A percentile compares a stretch with the other conserved stretches of the same genome.
Conservation (phyloP, 2,329 filamentous ascomycete species). For the Aspergillus sp. region DNA sequence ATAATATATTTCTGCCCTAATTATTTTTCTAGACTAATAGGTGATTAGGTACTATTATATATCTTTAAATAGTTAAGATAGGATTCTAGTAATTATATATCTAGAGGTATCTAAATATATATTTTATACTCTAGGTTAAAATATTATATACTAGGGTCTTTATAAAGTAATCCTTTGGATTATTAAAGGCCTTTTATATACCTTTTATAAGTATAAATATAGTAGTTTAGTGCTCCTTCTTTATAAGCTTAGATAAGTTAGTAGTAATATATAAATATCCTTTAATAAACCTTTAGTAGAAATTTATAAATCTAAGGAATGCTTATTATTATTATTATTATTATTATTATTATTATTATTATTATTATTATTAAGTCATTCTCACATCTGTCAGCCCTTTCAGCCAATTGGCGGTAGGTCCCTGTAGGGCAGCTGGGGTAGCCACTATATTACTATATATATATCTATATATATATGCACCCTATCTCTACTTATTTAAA, state of each 20-base stretch:
- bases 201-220: background rate
- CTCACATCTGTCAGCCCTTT: background rate
- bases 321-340: slow-evolving; percentile 1
- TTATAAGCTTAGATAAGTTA: slow-evolving; percentile 7
- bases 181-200: slow-evolving; percentile 10
- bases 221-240: background rate
- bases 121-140: slow-evolving; percentile 11
- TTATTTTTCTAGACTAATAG: slow-evolving; percentile 20
- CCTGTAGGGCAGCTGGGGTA: background rate
- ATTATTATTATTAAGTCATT: slow-evolving; percentile 1
- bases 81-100: slow-evolving; percentile 3
- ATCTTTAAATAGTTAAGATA: slow-evolving; percentile 10
- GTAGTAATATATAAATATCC: slow-evolving; percentile 13
- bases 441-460: background rate
- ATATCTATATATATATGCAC: background rate
- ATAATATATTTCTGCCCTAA: slow-evolving; percentile 17
- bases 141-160: slow-evolving; percentile 9
- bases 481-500: background rate
- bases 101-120: slow-evolving; percentile 16
- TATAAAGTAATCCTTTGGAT: slow-evolving; percentile 12
- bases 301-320: slow-evolving; percentile 31
- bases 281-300: slow-evolving; percentile 27
- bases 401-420: background rate
- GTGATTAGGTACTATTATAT: slow-evolving; percentile 12
- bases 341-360: slow-evolving; percentile 1